Percentiles rank a stretch among this genome's conserved stretches.
These are phyloP conservation scores for Lolium rigidum DNA, from an alignment of 176 grass and related monocot species.

Conservation along the genomic window DNA sequence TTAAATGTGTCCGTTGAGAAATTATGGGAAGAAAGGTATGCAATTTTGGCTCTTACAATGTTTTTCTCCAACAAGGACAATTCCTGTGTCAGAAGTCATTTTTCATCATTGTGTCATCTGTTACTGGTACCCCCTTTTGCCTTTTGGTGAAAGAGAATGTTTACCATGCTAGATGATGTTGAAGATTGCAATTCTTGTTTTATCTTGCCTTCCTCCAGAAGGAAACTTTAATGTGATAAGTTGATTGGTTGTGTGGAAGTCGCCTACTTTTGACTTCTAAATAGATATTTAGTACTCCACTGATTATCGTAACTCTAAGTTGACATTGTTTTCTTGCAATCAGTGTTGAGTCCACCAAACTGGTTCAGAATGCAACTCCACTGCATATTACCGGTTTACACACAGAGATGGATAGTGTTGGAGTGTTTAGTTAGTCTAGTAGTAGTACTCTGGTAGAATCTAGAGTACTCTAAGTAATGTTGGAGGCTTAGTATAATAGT, in stretches of 20 bases:
- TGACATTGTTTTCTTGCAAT: not conserved
- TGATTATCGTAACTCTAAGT: not conserved
- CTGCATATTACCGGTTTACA: constrained; percentile 4
- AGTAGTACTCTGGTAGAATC: too few relatives aligned
- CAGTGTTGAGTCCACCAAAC: not conserved
- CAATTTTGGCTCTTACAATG: not conserved
- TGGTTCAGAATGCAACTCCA: not conserved
- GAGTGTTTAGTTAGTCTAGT: too few relatives aligned
- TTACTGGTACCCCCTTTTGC: not conserved
- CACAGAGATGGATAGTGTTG: not conserved
- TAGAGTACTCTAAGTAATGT: too few relatives aligned
- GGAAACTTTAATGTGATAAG: constrained; percentile 1
- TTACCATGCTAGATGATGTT: not conserved
- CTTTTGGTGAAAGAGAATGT: constrained; percentile 5
- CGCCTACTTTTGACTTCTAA: not conserved
- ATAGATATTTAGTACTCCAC: not conserved
- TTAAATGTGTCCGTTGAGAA: not conserved
- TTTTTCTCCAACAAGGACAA: not conserved
- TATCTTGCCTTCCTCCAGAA: not conserved
- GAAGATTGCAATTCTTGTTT: not conserved
- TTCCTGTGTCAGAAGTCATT: not conserved
- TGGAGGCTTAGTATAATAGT: too few relatives aligned
- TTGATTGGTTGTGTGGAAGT: not conserved
- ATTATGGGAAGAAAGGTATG: constrained; percentile 12
- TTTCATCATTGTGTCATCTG: not conserved